A percentile compares a stretch with the other conserved stretches of the same genome.
Conservation (phyloP, 2,329 filamentous ascomycete genomes). For the Cladorrhinum sp. region DNA sequence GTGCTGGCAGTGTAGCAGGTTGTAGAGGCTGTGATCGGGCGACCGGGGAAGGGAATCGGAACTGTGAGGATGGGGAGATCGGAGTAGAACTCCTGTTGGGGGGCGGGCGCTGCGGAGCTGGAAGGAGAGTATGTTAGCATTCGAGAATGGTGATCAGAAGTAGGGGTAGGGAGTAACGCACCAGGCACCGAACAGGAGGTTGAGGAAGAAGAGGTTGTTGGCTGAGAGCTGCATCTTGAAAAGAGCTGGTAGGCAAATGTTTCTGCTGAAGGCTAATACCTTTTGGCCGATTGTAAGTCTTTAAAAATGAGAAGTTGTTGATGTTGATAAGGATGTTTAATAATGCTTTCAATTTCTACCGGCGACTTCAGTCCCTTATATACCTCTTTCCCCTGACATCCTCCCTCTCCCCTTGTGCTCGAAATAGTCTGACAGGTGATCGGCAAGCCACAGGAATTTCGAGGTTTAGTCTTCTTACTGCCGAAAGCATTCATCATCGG, state of each 20-base stretch:
- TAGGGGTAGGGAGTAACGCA: neutral
- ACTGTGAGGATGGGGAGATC: conserved; percentile 8
- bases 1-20: conserved; percentile 31
- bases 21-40: conserved; percentile 1
- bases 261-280: conserved; percentile 1
- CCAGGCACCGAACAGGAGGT: conserved; percentile 14
- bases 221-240: conserved; percentile 16
- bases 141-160: neutral
- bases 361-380: neutral
- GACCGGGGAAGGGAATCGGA: neutral
- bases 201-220: conserved; percentile 10
- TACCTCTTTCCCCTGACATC: neutral
- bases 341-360: neutral
- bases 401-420: neutral
- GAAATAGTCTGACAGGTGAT: neutral
- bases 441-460: neutral
- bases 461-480: neutral
- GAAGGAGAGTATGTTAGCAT: neutral
- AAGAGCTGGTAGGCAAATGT: neutral
- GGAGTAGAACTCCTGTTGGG: neutral
- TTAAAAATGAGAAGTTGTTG: too few species aligned
- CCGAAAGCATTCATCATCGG: neutral
- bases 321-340: neutral
- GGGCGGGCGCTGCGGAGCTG: conserved; percentile 17
- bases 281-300: too few species aligned